phyloP scores from a whole-genome alignment of 2,329 filamentous ascomycete genomes.

The Thielaviopsis cerberus region DNA sequence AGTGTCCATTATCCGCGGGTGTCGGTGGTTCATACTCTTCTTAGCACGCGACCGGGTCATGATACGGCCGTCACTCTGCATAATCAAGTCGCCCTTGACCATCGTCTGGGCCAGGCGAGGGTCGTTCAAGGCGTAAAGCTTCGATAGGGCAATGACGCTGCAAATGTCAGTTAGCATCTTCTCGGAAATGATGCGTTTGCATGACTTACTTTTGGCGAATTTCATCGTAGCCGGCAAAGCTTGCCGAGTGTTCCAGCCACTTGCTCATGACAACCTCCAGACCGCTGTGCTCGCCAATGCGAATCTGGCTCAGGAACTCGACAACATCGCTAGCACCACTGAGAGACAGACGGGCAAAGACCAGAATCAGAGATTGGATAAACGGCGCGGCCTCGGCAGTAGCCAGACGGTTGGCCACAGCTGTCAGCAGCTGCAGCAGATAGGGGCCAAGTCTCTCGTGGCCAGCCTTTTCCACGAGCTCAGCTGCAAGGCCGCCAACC shows the following conservation, averaged over 20 bases:
- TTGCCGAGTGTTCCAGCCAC: constrained; percentile 93
- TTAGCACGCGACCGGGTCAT: constrained; percentile 85
- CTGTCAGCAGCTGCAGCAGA: constrained; percentile 69
- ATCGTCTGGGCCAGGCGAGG: constrained; percentile 56
- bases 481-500: constrained; percentile 81
- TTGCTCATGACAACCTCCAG: constrained; percentile 77
- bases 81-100: constrained; percentile 82
- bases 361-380: constrained; percentile 87
- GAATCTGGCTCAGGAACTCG: constrained; percentile 70
- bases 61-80: constrained; percentile 61
- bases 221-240: constrained; percentile 95
- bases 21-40: constrained; percentile 38
- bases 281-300: constrained; percentile 64
- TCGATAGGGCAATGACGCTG: constrained; percentile 80
- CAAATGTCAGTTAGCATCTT: not conserved
- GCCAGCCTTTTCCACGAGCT: constrained; percentile 88
- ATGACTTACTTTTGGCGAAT: constrained; percentile 77
- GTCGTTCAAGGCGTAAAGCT: constrained; percentile 76
- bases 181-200: not conserved
- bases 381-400: constrained; percentile 72
- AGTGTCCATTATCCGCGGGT: constrained; percentile 6
- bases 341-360: constrained; percentile 80
- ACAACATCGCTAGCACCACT: constrained; percentile 76
- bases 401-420: constrained; percentile 68
- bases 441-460: constrained; percentile 80